These are phyloP conservation scores for Curvularia eragrostidis DNA, from an alignment of 2,329 filamentous ascomycete species.

Conservation along the genomic window DNA sequence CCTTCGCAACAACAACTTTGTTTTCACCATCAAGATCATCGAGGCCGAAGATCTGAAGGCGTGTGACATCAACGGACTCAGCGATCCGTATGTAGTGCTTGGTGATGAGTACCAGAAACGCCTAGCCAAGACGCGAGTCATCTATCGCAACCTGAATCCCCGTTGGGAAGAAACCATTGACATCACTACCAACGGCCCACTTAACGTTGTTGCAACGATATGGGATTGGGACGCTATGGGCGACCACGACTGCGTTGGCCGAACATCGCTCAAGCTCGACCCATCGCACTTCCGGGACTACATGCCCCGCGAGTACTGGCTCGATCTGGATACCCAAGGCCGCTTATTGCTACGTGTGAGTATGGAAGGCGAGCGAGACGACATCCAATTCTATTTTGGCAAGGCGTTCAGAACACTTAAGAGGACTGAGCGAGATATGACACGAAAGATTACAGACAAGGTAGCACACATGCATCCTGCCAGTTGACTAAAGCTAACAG, in stretches of 20 bases:
- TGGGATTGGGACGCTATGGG: slow-evolving; percentile 99
- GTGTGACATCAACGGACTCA: slow-evolving; percentile 93
- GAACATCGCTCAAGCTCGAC: slow-evolving; percentile 97
- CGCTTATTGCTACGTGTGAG: slow-evolving; percentile 87
- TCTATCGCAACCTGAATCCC: slow-evolving; percentile 88
- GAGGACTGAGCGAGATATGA: slow-evolving; percentile 97
- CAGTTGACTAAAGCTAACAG: slow-evolving; percentile 15
- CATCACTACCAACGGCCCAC: slow-evolving; percentile 86
- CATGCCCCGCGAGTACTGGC: slow-evolving; percentile 94
- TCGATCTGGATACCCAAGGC: slow-evolving; percentile 95
- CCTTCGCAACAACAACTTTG: slow-evolving; percentile 81
- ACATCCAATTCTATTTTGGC: slow-evolving; percentile 98
- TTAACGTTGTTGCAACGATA: slow-evolving; percentile 95
- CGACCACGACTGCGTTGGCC: slow-evolving; percentile 95
- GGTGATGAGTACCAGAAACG: slow-evolving; percentile 98
- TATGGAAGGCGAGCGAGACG: slow-evolving; percentile 98
- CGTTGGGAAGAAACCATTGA: slow-evolving; percentile 98
- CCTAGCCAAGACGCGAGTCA: slow-evolving; percentile 89
- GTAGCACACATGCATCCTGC: slow-evolving; percentile 55
- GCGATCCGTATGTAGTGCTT: slow-evolving; percentile 95
- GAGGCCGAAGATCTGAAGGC: slow-evolving; percentile 97
- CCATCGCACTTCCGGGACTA: slow-evolving; percentile 97
- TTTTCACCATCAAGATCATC: slow-evolving; percentile 98
- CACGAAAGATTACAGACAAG: slow-evolving; percentile 97
- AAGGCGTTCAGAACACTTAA: slow-evolving; percentile 96